Percentiles rank a stretch among this genome's conserved stretches.
Evolutionary conservation across 176 grass and related monocot species (phyloP).

Genomic region (Canna indica): DNA sequence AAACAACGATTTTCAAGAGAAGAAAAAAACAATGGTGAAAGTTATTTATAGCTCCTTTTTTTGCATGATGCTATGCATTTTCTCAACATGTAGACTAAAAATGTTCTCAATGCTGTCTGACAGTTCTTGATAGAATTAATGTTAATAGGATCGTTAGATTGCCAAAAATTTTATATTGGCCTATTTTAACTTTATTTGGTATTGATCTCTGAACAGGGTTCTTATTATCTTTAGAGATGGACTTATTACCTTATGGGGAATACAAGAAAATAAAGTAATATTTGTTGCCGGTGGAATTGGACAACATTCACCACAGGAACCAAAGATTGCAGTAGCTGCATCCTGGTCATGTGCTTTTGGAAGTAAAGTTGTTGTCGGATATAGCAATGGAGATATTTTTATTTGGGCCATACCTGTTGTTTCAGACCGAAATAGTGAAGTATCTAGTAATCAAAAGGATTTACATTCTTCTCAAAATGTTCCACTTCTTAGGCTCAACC

Average conservation of each 20-base stretch:
- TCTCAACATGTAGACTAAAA: no score
- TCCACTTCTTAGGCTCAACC: slow-evolving; percentile 84
- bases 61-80: no score
- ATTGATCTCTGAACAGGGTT: slow-evolving; percentile 43
- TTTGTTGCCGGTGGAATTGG: slow-evolving; percentile 44
- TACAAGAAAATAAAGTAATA: slow-evolving; percentile 68
- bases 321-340: slow-evolving; percentile 52
- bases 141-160: no score
- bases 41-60: no score
- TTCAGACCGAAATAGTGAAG: slow-evolving; percentile 33
- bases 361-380: slow-evolving; percentile 83
- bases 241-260: slow-evolving; percentile 74
- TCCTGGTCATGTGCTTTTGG: slow-evolving; percentile 71
- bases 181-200: slow-evolving; percentile 21
- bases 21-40: no score
- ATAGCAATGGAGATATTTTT: slow-evolving; percentile 68
- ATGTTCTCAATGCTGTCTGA: no score
- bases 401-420: slow-evolving; percentile 56
- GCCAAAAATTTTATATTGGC: neutral
- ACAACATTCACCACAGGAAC: slow-evolving; percentile 51
- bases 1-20: no score
- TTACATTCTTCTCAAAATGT: slow-evolving; percentile 35
- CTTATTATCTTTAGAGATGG: slow-evolving; percentile 84
- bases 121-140: no score
- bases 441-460: slow-evolving; percentile 17